Base-by-base conservation (phyloP, 139 green algal species). In the Chlorella sp. region DNA sequence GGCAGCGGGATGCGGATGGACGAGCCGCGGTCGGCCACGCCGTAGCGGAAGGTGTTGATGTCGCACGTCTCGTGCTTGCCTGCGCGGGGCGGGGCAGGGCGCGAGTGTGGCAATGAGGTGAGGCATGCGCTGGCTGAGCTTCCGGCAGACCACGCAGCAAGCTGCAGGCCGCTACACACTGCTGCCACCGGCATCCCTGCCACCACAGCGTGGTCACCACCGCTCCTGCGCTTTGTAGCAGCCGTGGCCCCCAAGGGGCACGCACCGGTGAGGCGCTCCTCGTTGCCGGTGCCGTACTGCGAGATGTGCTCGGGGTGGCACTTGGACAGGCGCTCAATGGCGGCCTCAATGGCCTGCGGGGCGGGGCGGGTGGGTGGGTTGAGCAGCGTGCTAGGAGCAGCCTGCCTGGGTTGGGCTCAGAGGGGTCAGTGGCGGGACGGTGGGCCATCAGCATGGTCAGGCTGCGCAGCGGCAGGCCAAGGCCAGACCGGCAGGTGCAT, bases 1-100 rank as follows among this genome's bases (percentile, higher is more conserved):
- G 94, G 94, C 83, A 97, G 88, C 0, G 94, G 94, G 87, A 98
- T 97, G 80, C 95, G 93, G 89, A 98, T 97, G 82, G 93, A 97
- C 36, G 92, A 90, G 67, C 95, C 95, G 82, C 95, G 94, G 91
- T 98, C 94, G 81, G 92, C 94, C 38, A 96, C 93, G 76, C 95
- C 95, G 32, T n/a, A 92, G 73, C 77, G 77, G 92, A 97, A 96
- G 81, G 91, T 96, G 90, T 97, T 95, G 79, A 98, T 97, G 92
- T 97, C 94, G 86, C 94, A 97, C 1, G 95, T 98, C 93, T 98
- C 95, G 90, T 98, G 95, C 85, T 46, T 48, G 38, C n/a, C 1
- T 24, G 24, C 36, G 64, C 16, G 38, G 17, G 34, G 48, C 3
- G 2, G 22, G 72, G 41, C 6, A 26, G 24, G 73, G 8, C 28